Conservation (phyloP, 2,329 filamentous ascomycete genomes). For the Neonectria punicea region DNA sequence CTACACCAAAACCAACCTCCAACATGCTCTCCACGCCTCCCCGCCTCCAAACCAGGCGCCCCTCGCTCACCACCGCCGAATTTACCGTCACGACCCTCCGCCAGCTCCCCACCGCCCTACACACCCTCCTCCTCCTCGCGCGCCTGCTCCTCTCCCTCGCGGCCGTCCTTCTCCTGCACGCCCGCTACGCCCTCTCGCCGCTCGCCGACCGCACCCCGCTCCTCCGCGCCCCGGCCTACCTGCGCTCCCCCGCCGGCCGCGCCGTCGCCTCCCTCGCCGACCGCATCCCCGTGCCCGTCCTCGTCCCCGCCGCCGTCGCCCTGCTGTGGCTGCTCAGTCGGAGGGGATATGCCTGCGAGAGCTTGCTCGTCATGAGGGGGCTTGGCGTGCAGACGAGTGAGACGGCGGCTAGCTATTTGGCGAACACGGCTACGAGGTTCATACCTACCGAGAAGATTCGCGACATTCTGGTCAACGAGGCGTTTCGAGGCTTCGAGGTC, state of each 20-base stretch:
- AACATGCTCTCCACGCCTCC: slow-evolving; percentile 71
- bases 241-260: slow-evolving; percentile 47
- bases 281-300: slow-evolving; percentile 51
- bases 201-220: slow-evolving; percentile 34
- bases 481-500: slow-evolving; percentile 91
- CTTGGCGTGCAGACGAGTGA: slow-evolving; percentile 90
- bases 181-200: slow-evolving; percentile 55
- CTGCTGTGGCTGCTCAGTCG: slow-evolving; percentile 58
- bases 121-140: slow-evolving; percentile 55
- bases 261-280: slow-evolving; percentile 48
- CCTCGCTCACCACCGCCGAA: slow-evolving; percentile 88
- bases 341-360: slow-evolving; percentile 74
- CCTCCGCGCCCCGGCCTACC: slow-evolving; percentile 46
- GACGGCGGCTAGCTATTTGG: slow-evolving; percentile 70
- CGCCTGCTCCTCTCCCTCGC: slow-evolving; percentile 55
- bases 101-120: slow-evolving; percentile 58
- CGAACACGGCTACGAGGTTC: slow-evolving; percentile 60
- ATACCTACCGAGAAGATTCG: slow-evolving; percentile 94
- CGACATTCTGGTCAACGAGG: slow-evolving; percentile 95
- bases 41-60: slow-evolving; percentile 71
- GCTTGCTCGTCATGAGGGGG: slow-evolving; percentile 86
- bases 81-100: slow-evolving; percentile 91
- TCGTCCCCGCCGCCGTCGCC: slow-evolving; percentile 49
- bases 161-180: slow-evolving; percentile 61
- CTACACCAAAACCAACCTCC: slow-evolving; percentile 16